Percentiles rank a stretch among this genome's conserved stretches.
phyloP scores from a whole-genome alignment of 129 eudicot species.

The Erigeron canadensis region DNA sequence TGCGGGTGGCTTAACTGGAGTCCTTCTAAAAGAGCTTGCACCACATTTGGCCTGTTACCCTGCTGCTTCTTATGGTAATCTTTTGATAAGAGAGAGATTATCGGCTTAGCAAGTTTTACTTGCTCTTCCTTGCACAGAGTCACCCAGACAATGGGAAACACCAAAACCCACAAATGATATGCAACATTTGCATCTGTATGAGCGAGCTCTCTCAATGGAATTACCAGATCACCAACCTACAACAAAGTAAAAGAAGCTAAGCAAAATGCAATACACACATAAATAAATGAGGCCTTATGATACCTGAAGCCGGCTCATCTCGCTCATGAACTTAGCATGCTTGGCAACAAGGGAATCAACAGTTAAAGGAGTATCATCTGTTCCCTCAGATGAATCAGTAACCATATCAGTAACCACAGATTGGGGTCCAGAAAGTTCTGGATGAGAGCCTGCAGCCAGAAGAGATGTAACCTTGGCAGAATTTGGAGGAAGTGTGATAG shows the following conservation, averaged over 20 bases:
- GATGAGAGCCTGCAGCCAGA: conserved; percentile 45
- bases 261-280: conserved; percentile 11
- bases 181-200: conserved; percentile 98
- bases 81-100: conserved; percentile 81
- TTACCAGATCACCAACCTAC: conserved; percentile 81
- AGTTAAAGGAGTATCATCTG: conserved; percentile 74
- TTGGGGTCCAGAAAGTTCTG: conserved; percentile 60
- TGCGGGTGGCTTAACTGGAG: conserved; percentile 98
- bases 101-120: conserved; percentile 93
- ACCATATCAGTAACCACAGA: conserved; percentile 76
- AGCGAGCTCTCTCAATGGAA: conserved; percentile 91
- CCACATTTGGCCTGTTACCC: conserved; percentile 91
- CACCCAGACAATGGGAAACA: conserved; percentile 99
- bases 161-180: conserved; percentile 96
- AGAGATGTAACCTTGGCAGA: conserved; percentile 85
- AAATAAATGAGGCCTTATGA: background rate
- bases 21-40: conserved; percentile 97
- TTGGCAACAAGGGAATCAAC: conserved; percentile 73
- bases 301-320: conserved; percentile 88
- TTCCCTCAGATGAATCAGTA: conserved; percentile 62
- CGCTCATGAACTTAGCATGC: conserved; percentile 76
- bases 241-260: conserved; percentile 28
- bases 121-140: conserved; percentile 97
- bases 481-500: conserved; percentile 96
- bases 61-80: conserved; percentile 98